Evolutionary conservation across 192 early-diverging fungal species (phyloP), one percentile per base, ranked within the genome.

Genomic region (Backusella liffmaniae): DNA sequence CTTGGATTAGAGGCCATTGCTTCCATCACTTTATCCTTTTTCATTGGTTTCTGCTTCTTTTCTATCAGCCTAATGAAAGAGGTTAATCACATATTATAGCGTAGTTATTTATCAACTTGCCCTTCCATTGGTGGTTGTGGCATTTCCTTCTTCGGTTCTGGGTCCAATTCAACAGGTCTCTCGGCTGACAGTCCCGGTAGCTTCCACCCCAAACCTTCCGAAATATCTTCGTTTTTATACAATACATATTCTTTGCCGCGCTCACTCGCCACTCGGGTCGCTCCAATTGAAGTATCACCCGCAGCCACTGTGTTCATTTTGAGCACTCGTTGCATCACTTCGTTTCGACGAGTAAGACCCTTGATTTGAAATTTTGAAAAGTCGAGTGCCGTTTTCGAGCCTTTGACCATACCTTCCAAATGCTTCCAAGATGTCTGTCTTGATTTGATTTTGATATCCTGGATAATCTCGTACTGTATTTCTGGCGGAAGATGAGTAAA

Each of bases 311-410:
- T 82, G 62, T 88, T 90, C 42, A 86, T 86, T 9, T 83, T 75
- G 42, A 86, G 80, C 36, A 82, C 53, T 71, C 91, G 89, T 76
- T 98, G 94, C 3, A 94, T 99, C 66, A 98, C 85, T 35, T 86
- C 87, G 79, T 97, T 97, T 30, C 98, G 82, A 44, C 91, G 89
- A 18, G 95, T 89, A 16, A 99, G 85, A 21, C 93, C 84, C 23
- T 93, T 80, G 74, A 99, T 97, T 77, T 99, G 98, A 56, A 93
- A 83, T 59, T 91, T 88, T 67, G 94, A 96, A 81, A 99, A 99
- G 73, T 99, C 96, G 56, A 92, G 75, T 0, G 95, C 87, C 1
- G 88, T 94, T 10, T 86, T 83, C n/a, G 94, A 88, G 3, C 86
- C 85, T 39, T 86, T 74, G 2, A 74, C 41, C 92, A 99, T 94